Percentiles rank a stretch among this genome's conserved stretches.
Evolutionary conservation across 805 yeast species (phyloP).

Genomic region (Starmerella floris): DNA sequence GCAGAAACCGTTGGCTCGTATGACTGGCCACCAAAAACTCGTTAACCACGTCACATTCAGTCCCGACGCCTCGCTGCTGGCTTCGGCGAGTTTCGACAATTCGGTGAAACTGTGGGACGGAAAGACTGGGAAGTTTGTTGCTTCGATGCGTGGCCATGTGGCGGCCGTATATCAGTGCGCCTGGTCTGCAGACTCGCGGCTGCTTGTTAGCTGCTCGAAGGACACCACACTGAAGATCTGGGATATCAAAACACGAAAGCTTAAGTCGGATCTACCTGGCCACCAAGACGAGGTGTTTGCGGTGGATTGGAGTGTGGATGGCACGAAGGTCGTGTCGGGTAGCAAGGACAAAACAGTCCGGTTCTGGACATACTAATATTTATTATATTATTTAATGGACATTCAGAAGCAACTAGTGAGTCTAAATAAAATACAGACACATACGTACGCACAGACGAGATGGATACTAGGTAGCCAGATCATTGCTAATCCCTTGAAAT

Average conservation of each 20-base stretch:
- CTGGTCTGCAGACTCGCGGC: constrained; percentile 90
- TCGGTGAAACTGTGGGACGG: constrained; percentile 96
- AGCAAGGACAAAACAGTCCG: constrained; percentile 93
- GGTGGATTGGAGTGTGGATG: constrained; percentile 97
- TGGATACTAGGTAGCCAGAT: no score
- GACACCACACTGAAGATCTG: constrained; percentile 94
- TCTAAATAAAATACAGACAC: no score
- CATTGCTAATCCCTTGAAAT: no score
- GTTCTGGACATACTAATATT: constrained; percentile 54
- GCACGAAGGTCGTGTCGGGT: constrained; percentile 87
- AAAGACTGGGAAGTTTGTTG: constrained; percentile 70
- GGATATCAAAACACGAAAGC: constrained; percentile 79
- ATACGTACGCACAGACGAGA: no score
- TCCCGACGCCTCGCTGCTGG: constrained; percentile 85
- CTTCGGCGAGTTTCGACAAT: constrained; percentile 90
- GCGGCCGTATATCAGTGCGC: constrained; percentile 96
- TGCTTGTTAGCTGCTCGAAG: constrained; percentile 84
- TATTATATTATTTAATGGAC: not conserved
- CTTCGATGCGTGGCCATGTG: constrained; percentile 92
- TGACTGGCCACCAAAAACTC: constrained; percentile 95
- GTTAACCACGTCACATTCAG: constrained; percentile 93
- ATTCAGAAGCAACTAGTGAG: not conserved
- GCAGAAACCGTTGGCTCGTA: constrained; percentile 73
- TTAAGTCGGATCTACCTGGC: constrained; percentile 85
- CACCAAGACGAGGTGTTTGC: constrained; percentile 93